phyloP scores from a whole-genome alignment of 176 grass and related monocot species.

The Ampelocalamus luodianensis region DNA sequence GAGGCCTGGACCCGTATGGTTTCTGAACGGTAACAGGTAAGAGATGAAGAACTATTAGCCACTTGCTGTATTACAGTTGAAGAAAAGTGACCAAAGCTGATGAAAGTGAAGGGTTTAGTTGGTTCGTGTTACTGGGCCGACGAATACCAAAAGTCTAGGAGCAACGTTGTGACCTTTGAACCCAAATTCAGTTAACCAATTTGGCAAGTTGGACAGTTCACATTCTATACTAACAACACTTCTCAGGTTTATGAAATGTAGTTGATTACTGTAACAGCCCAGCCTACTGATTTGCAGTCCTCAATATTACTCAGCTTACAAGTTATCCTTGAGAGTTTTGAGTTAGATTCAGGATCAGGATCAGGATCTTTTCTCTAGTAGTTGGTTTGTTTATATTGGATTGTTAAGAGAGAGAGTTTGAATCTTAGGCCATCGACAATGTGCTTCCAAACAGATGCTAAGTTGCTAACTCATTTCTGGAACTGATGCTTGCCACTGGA shows the following conservation, averaged over 20 bases:
- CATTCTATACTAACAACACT: not conserved
- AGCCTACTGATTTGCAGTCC: not conserved
- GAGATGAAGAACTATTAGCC: slow-evolving; percentile 1
- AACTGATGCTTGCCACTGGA: too few species aligned
- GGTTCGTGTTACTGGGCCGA: not conserved
- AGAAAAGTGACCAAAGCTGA: not conserved
- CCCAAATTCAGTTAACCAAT: slow-evolving; percentile 7
- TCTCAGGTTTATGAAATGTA: not conserved
- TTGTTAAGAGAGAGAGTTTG: not conserved
- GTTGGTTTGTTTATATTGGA: not conserved
- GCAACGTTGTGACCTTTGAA: not conserved
- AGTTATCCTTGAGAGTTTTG: not conserved
- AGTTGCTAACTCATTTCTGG: too few species aligned
- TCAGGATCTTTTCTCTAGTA: not conserved
- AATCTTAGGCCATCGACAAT: not conserved
- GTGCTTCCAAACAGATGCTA: too few species aligned
- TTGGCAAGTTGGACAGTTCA: not conserved
- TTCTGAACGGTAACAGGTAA: not conserved
- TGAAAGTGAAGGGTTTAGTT: slow-evolving; percentile 13
- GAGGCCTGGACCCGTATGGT: not conserved
- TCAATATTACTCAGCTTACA: not conserved
- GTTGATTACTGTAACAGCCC: not conserved
- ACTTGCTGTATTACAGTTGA: not conserved
- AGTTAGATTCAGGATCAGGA: slow-evolving; percentile 1
- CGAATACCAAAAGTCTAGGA: not conserved